Base-by-base conservation (phyloP, 768 basidiomycete species). In the Psilocybe azurescens region DNA sequence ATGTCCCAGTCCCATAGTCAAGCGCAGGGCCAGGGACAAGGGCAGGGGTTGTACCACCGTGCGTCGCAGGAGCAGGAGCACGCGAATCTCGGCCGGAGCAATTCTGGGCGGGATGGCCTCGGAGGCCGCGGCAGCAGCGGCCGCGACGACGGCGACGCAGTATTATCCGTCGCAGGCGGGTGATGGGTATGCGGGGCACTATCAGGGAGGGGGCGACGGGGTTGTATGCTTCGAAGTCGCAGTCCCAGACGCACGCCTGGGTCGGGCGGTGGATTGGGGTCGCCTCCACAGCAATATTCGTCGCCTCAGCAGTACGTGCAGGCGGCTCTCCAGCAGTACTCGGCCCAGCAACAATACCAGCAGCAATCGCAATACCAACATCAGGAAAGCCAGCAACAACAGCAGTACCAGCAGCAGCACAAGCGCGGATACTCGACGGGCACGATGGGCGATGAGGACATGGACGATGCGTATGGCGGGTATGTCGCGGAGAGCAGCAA, bases 391-490 rank as follows among this genome's bases (percentile, higher is more conserved):
- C 20, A 13, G 14, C 57, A 60, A 20, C 24, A 44, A 5, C 36
- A 44, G 38, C 47, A 52, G n/a, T n/a, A 6, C 9, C 54, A 51
- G 52, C 50, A 41, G 3, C 41, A 58, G 48, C 55, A 51, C 41
- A n/a, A 52, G 14, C 56, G 39, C 16, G 48, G 62, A 4, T 67
- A 65, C 51, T 62, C 66, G 2, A 60, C 54, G 10, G 69, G 24
- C 24, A 24, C 24, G 24, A 24, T 24, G 24, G 24, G 62, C 5
- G 72, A 66, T 6, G 72, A 66, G 29, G 69, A 68, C 20, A 65
- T 60, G 41, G 67, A 73, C 29, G 73, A 65, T 51, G 75, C 76
- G 44, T n/a, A n/a, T 71, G 77, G 73, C 1, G 77, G 77, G 16
- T 76, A 74, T n/a, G n/a, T n/a, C n/a, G 70, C 56, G 1, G 71